Evolutionary conservation across 2,329 filamentous ascomycete species (phyloP), one percentile per base, ranked within the genome.

Genomic region (Chaetomiaceae sp.): DNA sequence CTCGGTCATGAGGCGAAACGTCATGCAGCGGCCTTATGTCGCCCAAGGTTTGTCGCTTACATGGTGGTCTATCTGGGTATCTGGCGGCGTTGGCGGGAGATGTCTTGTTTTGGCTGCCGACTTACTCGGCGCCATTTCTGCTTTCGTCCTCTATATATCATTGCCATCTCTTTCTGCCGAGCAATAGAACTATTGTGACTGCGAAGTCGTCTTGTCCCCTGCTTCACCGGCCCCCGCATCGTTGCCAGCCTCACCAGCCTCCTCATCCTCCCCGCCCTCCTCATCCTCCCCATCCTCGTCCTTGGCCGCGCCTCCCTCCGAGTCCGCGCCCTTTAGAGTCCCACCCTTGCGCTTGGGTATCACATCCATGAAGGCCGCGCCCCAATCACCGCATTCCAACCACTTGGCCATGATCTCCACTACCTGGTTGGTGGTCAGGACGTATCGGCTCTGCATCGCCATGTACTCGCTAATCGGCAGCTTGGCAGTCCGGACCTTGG

Each of bases 401-500:
- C 91, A 99, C 58, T 83, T 84, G 40, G 96, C 72, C 89, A 99
- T 96, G 56, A 99, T 97, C 70, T 97, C 92, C 41, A 93, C 81
- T 1, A 99, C 93, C 64, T 99, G 93, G 65, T 97, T 99, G 7
- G 92, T 96, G 3, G 92, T 85, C 51, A 99, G 73, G 4, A 99
- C 88, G 60, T 86, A 82, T 27, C 93, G 82, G 61, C 86, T 91
- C 50, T 85, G 79, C 87, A 99, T 95, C 57, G 89, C 79, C 75
- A 99, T 85, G 67, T 89, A 97, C 56, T 97, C 85, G n/a, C 90
- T 89, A 61, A 99, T 97, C 0, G 93, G 93, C 49, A 99, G 69
- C 65, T 89, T 91, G 2, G 92, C 93, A 0, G 93, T 97, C 57
- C 86, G 85, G 60, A 99, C 82, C 0, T 87, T 87, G 55, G 77